Evolutionary conservation across 106 monocot species (phyloP), one percentile per base, ranked within the genome.

Genomic region (Xerophyta viscosa): DNA sequence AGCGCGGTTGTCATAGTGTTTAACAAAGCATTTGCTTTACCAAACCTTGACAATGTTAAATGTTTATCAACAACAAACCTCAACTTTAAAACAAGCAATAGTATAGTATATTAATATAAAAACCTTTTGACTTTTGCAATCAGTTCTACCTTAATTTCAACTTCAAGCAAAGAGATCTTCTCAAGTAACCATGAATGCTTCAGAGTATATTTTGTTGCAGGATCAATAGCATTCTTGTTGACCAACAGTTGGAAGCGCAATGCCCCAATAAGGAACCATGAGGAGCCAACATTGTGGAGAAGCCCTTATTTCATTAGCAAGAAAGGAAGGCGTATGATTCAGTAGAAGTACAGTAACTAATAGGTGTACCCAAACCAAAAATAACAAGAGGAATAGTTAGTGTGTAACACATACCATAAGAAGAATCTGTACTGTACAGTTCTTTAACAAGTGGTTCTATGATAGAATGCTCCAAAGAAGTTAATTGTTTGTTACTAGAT

Each of bases 71-170:
- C n/a, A n/a, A n/a, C n/a, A n/a, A n/a, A n/a, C n/a, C n/a, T n/a
- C n/a, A n/a, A n/a, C 24, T 44, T 14, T 4, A 44, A 44, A 44
- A 12, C 43, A 44, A 13, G 43, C 15, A 44, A 44, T 44, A 19
- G 0, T 44, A 44, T 5, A 25, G 19, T 0, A 48, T 21, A 48
- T 6, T 33, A 33, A 33, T 33, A 33, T 33, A 33, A 33, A 33
- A n/a, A n/a, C n/a, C n/a, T n/a, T n/a, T n/a, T n/a, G n/a, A n/a
- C n/a, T n/a, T n/a, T n/a, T n/a, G n/a, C n/a, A n/a, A n/a, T n/a
- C n/a, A n/a, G n/a, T n/a, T n/a, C n/a, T 60, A 96, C 94, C 88
- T 96, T 70, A 8, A 60, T 68, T 71, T 96, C 94, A 66, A 88
- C 84, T 42, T 85, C 70, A 54, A 82, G 61, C 30, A 63, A 62